Base-by-base conservation (phyloP, 768 basidiomycete species). In the Rhizopogon vinicolor region DNA sequence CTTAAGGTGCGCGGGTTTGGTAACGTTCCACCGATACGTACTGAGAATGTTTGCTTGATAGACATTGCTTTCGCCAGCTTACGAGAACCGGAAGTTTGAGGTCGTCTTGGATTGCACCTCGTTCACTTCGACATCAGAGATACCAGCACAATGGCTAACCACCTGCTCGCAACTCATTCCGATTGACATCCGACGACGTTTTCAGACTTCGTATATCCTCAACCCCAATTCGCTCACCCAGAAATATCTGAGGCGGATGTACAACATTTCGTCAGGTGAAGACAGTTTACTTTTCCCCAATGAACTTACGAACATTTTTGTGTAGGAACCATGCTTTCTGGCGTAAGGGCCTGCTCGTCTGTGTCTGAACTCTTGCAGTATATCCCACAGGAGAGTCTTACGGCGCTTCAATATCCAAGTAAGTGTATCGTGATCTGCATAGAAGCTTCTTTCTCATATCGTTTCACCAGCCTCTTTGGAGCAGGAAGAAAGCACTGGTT, bases 101-200 rank as follows among this genome's bases (percentile, higher is more conserved):
- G 72, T 95, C 46, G 80, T 95, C 58, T 65, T 93, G 33, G 92
- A 95, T 61, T 92, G 87, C 70, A 93, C 91, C 37, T 80, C 79
- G 8, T 93, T 93, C 66, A 78, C 83, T 3, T 76, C 86, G 2
- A 78, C 79, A 9, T 89, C 90, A 0, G 89, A 93, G 68, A 74
- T 93, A 7, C 92, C 93, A 0, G 72, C 89, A 8, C 86, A 89
- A 58, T 91, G 88, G 87, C 65, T 93, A 44, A 90, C 87, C 68
- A 87, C 83, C 52, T 86, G 87, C 56, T 79, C 84, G 12, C 89
- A 92, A 65, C 73, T 90, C 18, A 81, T 89, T 52, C 90, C 92
- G 6, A 66, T 68, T 25, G 89, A 93, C 56, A 79, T 91, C 53
- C 79, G 86, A 41, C 65, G 69, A 31, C 81, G 83, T n/a, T 85